These are phyloP conservation scores for Loxodes magnus DNA, from an alignment of 73 alveolate genomes.

Conservation along the genomic window DNA sequence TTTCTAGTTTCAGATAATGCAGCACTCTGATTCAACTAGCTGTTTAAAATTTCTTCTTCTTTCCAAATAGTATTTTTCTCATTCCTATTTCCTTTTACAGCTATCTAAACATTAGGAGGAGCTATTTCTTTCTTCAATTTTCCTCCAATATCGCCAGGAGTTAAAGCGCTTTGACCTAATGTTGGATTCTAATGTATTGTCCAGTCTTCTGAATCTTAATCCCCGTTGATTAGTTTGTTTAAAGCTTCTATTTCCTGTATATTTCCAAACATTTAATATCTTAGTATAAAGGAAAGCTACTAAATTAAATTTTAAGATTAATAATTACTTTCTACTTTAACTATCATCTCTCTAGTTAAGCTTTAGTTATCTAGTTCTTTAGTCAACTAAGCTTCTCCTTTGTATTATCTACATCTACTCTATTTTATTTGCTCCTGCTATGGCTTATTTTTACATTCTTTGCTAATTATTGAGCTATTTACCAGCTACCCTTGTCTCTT, in stretches of 20 bases:
- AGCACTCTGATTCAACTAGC: constrained; percentile 33
- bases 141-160: constrained; percentile 41
- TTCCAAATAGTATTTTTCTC: constrained; percentile 69
- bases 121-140: constrained; percentile 67
- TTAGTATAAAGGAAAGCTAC: too few species aligned
- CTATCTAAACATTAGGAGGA: constrained; percentile 66
- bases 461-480: too few species aligned
- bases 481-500: too few species aligned
- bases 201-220: constrained; percentile 14
- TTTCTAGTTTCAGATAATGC: constrained; percentile 63
- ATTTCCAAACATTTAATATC: constrained; percentile 2
- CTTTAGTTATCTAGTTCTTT: too few species aligned
- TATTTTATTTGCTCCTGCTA: too few species aligned
- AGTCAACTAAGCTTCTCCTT: too few species aligned
- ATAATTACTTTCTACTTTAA: too few species aligned
- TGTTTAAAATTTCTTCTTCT: constrained; percentile 67
- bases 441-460: too few species aligned
- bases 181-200: constrained; percentile 15
- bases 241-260: constrained; percentile 14
- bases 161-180: constrained; percentile 56
- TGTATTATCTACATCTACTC: too few species aligned
- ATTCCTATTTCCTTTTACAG: constrained; percentile 50
- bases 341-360: too few species aligned
- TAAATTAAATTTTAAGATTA: too few species aligned
- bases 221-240: constrained; percentile 4